Base-by-base conservation (phyloP, 768 basidiomycete species). In the Psilocybe azurescens region DNA sequence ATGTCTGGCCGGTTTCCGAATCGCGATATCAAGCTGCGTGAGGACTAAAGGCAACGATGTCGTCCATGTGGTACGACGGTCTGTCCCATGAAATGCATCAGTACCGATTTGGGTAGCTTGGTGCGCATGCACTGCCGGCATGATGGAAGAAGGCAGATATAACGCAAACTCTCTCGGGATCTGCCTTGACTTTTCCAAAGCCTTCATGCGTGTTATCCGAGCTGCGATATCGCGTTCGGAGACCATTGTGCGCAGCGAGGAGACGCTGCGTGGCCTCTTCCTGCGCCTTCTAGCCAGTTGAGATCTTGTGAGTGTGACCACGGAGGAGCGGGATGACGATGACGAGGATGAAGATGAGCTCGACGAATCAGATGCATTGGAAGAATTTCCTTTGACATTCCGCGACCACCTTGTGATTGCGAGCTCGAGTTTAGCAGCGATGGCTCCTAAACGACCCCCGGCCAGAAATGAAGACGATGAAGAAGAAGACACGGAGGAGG, bases 371-470 rank as follows among this genome's bases (percentile, higher is more conserved):
- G 83, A 78, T 2, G 83, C 82, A 0, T 84, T 71, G 2, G 81
- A 80, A 9, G 79, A 78, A 68, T 79, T 81, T 46, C 81, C 79
- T 63, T 86, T 70, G 32, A 73, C 70, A 58, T 74, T 67, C 30
- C 63, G 79, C 20, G 89, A 89, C 90, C 90, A 93, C 61, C 86
- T 83, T 39, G 87, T 76, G 61, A 91, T 90, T 6, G 90, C 90
- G 53, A 83, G 79, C 65, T 93, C 91, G 9, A 91, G 81, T 39
- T 89, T 82, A 1, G 87, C 81, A 18, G 89, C 81, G 33, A 88
- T 78, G 20, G 81, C 79, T 7, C 84, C 85, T 33, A 86, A 75
- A 5, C 78, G 76, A 29, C 81, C 77, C 30, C 75, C 78, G 50
- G 72, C 71, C 47, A 71, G 70, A 16, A 73, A 76, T 9, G 78